Evolutionary conservation across 768 basidiomycete genomes (phyloP).

Genomic region (Russula foetens): DNA sequence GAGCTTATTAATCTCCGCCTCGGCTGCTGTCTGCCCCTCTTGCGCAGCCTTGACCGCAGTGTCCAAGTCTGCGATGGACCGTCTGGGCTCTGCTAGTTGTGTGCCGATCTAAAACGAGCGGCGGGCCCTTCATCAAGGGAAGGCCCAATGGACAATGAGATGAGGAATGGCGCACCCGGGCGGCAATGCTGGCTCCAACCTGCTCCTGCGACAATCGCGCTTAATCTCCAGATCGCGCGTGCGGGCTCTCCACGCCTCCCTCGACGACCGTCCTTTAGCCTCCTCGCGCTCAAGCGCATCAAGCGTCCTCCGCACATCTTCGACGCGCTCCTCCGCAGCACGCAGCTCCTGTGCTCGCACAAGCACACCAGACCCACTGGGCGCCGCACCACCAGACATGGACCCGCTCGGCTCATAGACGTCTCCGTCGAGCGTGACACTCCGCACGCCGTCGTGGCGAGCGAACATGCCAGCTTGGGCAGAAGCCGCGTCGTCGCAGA

Average conservation of each 20-base stretch:
- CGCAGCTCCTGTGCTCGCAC: constrained; percentile 79
- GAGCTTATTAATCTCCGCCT: constrained; percentile 74
- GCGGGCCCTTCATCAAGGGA: not conserved
- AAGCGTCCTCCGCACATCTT: constrained; percentile 40
- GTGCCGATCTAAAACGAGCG: constrained; percentile 52
- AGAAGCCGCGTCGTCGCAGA: constrained; percentile 82
- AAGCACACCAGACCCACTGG: constrained; percentile 63
- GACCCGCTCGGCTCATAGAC: constrained; percentile 95
- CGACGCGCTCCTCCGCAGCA: constrained; percentile 53
- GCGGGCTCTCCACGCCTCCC: constrained; percentile 54
- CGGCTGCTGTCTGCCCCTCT: constrained; percentile 67
- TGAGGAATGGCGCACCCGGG: constrained; percentile 50
- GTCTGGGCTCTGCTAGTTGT: constrained; percentile 69
- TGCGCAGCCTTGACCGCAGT: constrained; percentile 54
- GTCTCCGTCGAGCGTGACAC: constrained; percentile 91
- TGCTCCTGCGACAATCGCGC: constrained; percentile 75
- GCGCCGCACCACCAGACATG: constrained; percentile 84
- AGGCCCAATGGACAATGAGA: not conserved
- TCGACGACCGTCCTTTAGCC: constrained; percentile 37
- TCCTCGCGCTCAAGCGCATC: constrained; percentile 49
- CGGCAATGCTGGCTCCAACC: constrained; percentile 80
- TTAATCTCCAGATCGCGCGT: constrained; percentile 78
- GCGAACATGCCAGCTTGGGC: constrained; percentile 87
- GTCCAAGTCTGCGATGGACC: constrained; percentile 50
- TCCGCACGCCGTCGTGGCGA: constrained; percentile 56